A percentile compares a stretch with the other conserved stretches of the same genome.
These are phyloP conservation scores for Malassezia vespertilionis DNA, from an alignment of 1,284 basidiomycete species.

Conservation along the genomic window DNA sequence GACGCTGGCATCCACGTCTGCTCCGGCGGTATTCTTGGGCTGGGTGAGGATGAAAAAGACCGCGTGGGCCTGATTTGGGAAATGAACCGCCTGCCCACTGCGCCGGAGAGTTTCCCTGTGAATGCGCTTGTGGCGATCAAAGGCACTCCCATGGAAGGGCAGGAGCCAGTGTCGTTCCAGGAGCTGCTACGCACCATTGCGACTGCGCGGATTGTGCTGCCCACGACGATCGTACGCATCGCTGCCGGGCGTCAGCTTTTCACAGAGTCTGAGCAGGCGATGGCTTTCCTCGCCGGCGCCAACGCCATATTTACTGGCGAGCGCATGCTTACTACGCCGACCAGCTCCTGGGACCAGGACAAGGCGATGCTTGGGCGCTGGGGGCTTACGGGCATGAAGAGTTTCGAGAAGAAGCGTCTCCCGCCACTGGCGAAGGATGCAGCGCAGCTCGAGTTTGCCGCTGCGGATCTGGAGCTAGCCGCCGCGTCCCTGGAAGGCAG, in stretches of 20 bases:
- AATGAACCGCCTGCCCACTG: constrained; percentile 75
- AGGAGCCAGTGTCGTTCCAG: constrained; percentile 56
- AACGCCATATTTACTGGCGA: constrained; percentile 98
- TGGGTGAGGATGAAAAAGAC: constrained; percentile 83
- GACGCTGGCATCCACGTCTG: constrained; percentile 94
- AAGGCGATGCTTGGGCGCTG: constrained; percentile 84
- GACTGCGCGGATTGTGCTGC: constrained; percentile 83
- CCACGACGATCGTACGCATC: constrained; percentile 80
- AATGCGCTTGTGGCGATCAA: constrained; percentile 70
- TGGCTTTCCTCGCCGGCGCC: constrained; percentile 97
- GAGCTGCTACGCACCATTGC: constrained; percentile 85
- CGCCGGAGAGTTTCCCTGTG: constrained; percentile 95
- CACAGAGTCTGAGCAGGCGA: constrained; percentile 81
- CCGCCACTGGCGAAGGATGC: background rate
- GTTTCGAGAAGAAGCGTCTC: constrained; percentile 51
- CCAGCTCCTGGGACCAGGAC: constrained; percentile 57
- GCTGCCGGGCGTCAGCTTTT: constrained; percentile 86
- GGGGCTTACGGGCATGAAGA: constrained; percentile 81
- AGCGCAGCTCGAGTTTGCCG: background rate
- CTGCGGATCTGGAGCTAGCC: background rate
- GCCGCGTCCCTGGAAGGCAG: background rate
- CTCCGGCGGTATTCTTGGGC: constrained; percentile 87
- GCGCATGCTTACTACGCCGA: constrained; percentile 91
- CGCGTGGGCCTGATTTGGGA: constrained; percentile 89
- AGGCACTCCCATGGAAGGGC: constrained; percentile 55